Percentiles rank a stretch among this genome's conserved stretches.
These are phyloP conservation scores for Naganishia vaughanmartiniae DNA, from an alignment of 768 basidiomycete genomes.

Conservation along the genomic window DNA sequence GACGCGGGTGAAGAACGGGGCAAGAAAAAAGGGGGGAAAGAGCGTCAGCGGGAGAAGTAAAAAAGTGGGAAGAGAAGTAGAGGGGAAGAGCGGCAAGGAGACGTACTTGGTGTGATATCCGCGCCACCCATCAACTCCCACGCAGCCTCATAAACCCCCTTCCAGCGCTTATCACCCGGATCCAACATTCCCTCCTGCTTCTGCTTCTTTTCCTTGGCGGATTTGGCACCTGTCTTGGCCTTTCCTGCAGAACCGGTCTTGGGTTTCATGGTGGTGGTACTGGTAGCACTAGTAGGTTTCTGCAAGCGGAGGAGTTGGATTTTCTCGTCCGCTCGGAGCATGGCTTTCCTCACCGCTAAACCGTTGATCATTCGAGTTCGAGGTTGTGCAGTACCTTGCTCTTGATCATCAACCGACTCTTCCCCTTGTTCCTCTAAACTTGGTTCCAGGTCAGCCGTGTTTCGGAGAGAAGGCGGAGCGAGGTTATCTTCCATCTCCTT, in stretches of 20 bases:
- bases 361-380: neutral
- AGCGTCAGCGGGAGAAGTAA: neutral
- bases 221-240: neutral
- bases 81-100: neutral
- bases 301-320: neutral
- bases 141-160: constrained; percentile 57
- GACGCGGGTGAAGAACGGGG: neutral
- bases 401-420: neutral
- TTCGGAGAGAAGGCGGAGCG: neutral
- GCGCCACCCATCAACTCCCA: constrained; percentile 61
- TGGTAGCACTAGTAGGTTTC: constrained; percentile 14
- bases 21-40: neutral
- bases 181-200: constrained; percentile 41
- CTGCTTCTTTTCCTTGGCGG: constrained; percentile 16
- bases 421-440: neutral
- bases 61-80: neutral
- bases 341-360: constrained; percentile 12
- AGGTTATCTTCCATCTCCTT: constrained; percentile 26
- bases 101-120: constrained; percentile 60
- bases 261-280: neutral
- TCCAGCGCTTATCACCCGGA: constrained; percentile 60
- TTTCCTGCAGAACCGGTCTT: neutral
- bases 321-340: constrained; percentile 5
- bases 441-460: neutral
- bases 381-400: neutral